A percentile compares a stretch with the other conserved stretches of the same genome.
phyloP scores from a whole-genome alignment of 176 grass and related monocot species.

The Otatea glauca region DNA sequence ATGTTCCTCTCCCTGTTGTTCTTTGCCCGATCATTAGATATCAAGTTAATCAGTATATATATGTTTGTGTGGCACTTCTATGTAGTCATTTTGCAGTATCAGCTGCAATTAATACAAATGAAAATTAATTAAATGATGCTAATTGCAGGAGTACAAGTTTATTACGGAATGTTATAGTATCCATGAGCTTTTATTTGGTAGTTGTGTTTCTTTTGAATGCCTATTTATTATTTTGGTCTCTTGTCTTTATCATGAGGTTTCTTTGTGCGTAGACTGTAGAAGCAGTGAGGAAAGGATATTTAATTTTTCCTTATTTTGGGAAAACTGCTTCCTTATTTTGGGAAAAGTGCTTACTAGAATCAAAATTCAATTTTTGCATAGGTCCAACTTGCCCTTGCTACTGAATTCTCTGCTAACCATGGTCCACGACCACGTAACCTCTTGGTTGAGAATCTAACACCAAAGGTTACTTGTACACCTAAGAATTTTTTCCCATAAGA shows the following conservation, averaged over 20 bases:
- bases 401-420: too few species aligned
- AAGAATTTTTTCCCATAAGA: not conserved
- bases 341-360: not conserved
- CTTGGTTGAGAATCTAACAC: too few species aligned
- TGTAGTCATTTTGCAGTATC: not conserved
- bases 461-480: too few species aligned
- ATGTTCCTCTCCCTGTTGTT: not conserved
- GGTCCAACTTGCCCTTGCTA: too few species aligned
- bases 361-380: not conserved
- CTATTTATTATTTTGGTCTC: not conserved
- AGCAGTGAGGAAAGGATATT: not conserved
- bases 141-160: not conserved
- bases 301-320: too few species aligned
- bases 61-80: not conserved
- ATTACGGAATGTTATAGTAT: not conserved
- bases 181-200: not conserved
- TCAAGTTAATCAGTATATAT: not conserved
- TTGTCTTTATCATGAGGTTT: not conserved
- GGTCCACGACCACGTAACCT: too few species aligned
- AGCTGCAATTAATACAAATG: not conserved
- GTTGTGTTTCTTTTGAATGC: not conserved
- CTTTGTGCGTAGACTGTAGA: not conserved
- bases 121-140: not conserved
- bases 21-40: slow-evolving; percentile 14
- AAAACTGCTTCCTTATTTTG: not conserved